Evolutionary conservation across 2,329 filamentous ascomycete genomes (phyloP).

Genomic region (Aschersonia sp.): DNA sequence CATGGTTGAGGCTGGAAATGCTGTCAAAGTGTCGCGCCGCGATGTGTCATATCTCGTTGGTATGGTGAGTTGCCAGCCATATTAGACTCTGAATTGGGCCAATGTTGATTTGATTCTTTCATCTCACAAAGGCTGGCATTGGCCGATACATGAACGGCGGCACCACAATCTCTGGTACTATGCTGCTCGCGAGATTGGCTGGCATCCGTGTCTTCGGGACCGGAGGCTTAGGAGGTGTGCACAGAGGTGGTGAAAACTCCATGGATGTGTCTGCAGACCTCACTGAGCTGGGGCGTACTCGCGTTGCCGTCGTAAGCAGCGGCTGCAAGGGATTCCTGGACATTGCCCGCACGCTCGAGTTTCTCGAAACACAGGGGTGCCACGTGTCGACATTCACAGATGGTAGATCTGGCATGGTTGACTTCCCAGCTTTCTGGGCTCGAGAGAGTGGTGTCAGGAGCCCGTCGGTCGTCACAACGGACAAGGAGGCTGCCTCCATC

Average conservation of each 20-base stretch:
- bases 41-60: constrained; percentile 75
- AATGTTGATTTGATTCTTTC: constrained; percentile 3
- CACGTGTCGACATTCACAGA: constrained; percentile 83
- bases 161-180: constrained; percentile 87
- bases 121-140: constrained; percentile 35
- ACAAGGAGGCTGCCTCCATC: constrained; percentile 77
- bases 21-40: constrained; percentile 72
- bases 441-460: constrained; percentile 73
- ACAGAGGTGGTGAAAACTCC: constrained; percentile 70
- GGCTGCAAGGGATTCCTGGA: constrained; percentile 96
- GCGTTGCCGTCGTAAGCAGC: constrained; percentile 75
- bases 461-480: constrained; percentile 58
- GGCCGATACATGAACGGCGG: constrained; percentile 67
- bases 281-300: constrained; percentile 80
- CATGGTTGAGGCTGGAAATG: constrained; percentile 53
- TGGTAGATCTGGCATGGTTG: constrained; percentile 54
- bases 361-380: constrained; percentile 57
- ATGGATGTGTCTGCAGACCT: constrained; percentile 94
- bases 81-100: background rate
- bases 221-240: constrained; percentile 85
- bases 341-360: constrained; percentile 75
- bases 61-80: constrained; percentile 37
- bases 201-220: constrained; percentile 91
- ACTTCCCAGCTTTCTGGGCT: constrained; percentile 89
- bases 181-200: constrained; percentile 73